phyloP scores from a whole-genome alignment of 2,329 filamentous ascomycete genomes.

The Cercospora sojina region DNA sequence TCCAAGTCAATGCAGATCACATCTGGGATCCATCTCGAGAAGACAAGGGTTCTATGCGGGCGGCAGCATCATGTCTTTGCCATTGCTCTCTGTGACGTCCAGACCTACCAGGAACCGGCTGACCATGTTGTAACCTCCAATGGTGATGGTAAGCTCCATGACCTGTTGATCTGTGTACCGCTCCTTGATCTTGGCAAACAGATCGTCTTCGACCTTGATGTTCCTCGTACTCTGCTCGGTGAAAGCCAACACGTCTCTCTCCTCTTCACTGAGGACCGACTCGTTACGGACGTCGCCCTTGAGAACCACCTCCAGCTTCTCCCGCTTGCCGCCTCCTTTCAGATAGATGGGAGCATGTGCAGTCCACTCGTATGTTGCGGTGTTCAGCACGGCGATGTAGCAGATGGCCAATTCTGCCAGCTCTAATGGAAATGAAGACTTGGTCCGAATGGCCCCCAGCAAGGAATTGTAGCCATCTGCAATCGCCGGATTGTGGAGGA shows the following conservation, averaged over 20 bases:
- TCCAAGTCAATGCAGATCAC: neutral
- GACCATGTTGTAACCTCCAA: slow-evolving; percentile 42
- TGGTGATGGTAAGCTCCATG: slow-evolving; percentile 40
- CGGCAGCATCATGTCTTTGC: slow-evolving; percentile 38
- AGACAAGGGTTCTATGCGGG: neutral
- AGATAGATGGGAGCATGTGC: slow-evolving; percentile 37
- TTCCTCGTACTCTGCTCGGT: slow-evolving; percentile 38
- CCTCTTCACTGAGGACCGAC: slow-evolving; percentile 31
- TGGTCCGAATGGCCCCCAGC: slow-evolving; percentile 52
- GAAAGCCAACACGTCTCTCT: slow-evolving; percentile 38
- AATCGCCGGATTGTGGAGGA: slow-evolving; percentile 71
- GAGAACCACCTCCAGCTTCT: slow-evolving; percentile 32
- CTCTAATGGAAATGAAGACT: slow-evolving; percentile 35
- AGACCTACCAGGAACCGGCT: slow-evolving; percentile 41
- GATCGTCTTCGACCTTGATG: slow-evolving; percentile 34
- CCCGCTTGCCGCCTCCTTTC: slow-evolving; percentile 33
- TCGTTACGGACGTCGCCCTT: slow-evolving; percentile 25
- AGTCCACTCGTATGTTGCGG: slow-evolving; percentile 40
- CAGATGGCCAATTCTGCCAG: slow-evolving; percentile 40
- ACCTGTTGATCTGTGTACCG: slow-evolving; percentile 37
- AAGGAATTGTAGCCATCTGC: slow-evolving; percentile 75
- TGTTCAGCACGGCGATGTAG: slow-evolving; percentile 40
- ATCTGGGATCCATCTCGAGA: neutral
- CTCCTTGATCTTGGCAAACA: slow-evolving; percentile 35
- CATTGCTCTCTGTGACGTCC: slow-evolving; percentile 43